Evolutionary conservation across 179 eudicot genomes (phyloP), one percentile per base, ranked within the genome.

Genomic region (Silene vulgaris): DNA sequence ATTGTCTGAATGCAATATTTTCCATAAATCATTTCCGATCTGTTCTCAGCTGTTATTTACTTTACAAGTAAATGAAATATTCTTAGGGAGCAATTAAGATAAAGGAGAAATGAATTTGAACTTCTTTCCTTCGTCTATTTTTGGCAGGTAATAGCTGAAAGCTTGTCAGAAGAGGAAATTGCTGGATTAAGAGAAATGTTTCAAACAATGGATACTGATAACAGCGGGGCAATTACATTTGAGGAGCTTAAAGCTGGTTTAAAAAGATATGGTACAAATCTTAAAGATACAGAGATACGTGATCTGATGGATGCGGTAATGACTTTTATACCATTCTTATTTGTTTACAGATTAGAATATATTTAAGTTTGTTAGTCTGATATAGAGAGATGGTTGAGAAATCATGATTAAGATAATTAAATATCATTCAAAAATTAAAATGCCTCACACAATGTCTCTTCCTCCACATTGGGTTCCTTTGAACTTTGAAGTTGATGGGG

Each of bases 141-240:
- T 9, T 76, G 76, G 59, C 85, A 90, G 97, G 96, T 91, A n/a
- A 91, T 91, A 65, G 97, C 96, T 76, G 97, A 91, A 83, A 91
- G 96, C 79, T 84, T 90, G 74, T 91, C 97, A 70, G 96, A 91
- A 79, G 96, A 91, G 73, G 97, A 91, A 84, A 91, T 91, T 82
- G 97, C 96, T 74, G 96, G 97, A 75, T 76, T 91, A 78, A 90
- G 69, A 75, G 96, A 91, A 86, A 91, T 91, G 97, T 91, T 91
- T 75, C 71, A 72, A 81, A 85, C 96, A 74, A 90, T 91, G 95
- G 97, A 91, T 67, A 88, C 97, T 61, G 96, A 91, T 78, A 91
- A 90, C 71, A 91, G 96, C 64, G 97, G 97, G 69, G 89, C 97
- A 65, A 90, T 91, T 75, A 91, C 97, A 65, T 91, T 88, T 60